Evolutionary conservation across 371 early-diverging fungal genomes (phyloP).

Genomic region (Umbelopsis sp.): DNA sequence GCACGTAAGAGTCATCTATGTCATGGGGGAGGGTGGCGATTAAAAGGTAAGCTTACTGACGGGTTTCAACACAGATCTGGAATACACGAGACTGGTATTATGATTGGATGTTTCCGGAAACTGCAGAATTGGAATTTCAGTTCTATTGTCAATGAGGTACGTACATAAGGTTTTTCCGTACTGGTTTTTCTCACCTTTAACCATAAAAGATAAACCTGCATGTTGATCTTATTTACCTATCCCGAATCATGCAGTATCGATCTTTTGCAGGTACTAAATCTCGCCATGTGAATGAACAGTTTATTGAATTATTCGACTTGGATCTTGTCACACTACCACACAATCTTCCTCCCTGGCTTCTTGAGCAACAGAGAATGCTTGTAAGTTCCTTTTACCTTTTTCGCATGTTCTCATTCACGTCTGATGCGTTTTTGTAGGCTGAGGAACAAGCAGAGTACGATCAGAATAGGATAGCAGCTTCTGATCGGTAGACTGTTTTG

Average conservation of each 20-base stretch:
- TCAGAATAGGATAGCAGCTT: background rate
- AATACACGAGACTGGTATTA: conserved; percentile 75
- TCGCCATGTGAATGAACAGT: conserved; percentile 89
- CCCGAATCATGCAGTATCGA: conserved; percentile 69
- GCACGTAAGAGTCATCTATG: conserved; percentile 68
- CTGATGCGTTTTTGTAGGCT: background rate
- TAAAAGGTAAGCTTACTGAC: background rate
- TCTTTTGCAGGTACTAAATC: conserved; percentile 87
- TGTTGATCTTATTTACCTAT: background rate
- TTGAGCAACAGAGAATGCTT: conserved; percentile 63
- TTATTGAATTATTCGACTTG: conserved; percentile 93
- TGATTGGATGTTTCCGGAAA: conserved; percentile 93
- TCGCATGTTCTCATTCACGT: background rate
- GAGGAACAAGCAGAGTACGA: conserved; percentile 5
- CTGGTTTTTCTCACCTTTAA: conserved; percentile 49
- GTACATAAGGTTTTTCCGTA: background rate
- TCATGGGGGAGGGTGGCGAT: background rate
- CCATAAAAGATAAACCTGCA: conserved; percentile 18
- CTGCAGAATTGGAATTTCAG: conserved; percentile 96
- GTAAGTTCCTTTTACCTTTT: conserved; percentile 30
- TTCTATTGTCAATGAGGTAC: conserved; percentile 89
- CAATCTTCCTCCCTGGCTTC: conserved; percentile 80
- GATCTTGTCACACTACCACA: conserved; percentile 87
- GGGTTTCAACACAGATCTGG: conserved; percentile 58
- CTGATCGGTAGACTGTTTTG: background rate